A percentile compares a stretch with the other conserved stretches of the same genome.
Evolutionary conservation across 2,329 filamentous ascomycete genomes (phyloP).

Genomic region (Alternaria sp.): DNA sequence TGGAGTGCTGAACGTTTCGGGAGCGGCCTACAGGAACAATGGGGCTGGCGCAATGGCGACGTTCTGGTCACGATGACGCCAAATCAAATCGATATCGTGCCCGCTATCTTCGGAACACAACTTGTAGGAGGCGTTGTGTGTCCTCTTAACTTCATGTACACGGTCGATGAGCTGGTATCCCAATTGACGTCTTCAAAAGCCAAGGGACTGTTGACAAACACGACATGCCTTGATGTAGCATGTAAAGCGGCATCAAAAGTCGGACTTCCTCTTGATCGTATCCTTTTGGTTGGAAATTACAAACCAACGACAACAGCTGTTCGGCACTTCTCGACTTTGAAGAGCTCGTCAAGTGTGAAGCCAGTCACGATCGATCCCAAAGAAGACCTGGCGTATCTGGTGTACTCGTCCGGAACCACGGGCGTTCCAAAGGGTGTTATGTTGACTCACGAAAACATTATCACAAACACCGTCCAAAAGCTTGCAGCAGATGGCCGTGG

Average conservation of each 20-base stretch:
- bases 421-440: slow-evolving; percentile 55
- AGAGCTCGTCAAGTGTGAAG: background rate
- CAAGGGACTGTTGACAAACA: slow-evolving; percentile 16
- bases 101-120: slow-evolving; percentile 23
- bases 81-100: background rate
- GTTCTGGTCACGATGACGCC: background rate
- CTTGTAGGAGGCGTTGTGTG: slow-evolving; percentile 32
- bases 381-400: slow-evolving; percentile 19
- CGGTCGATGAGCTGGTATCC: slow-evolving; percentile 25
- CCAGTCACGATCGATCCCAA: slow-evolving; percentile 14
- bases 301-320: background rate
- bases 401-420: slow-evolving; percentile 47
- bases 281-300: background rate
- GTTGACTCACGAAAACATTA: slow-evolving; percentile 52
- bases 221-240: slow-evolving; percentile 2
- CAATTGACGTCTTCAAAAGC: slow-evolving; percentile 19
- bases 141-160: slow-evolving; percentile 28
- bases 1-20: background rate
- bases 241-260: background rate
- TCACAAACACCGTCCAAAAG: slow-evolving; percentile 51
- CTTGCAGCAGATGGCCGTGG: slow-evolving; percentile 32
- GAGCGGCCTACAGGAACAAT: background rate
- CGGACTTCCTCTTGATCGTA: background rate
- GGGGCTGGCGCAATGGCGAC: slow-evolving; percentile 1
- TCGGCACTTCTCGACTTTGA: background rate